Base-by-base conservation (phyloP, 176 grass and related monocot genomes). In the Carex cristatella region DNA sequence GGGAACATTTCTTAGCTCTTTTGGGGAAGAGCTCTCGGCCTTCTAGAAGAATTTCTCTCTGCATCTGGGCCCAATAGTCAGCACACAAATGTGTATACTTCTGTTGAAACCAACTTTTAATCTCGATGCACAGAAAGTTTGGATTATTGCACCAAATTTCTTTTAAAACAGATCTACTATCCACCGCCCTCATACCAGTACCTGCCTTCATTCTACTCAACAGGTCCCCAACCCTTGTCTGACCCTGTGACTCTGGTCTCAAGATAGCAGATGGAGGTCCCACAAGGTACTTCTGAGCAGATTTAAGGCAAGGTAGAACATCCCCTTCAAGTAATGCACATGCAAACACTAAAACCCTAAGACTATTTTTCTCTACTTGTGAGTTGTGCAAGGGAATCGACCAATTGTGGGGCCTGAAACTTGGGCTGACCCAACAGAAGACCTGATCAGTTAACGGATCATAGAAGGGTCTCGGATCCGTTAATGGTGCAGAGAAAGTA, bases 391-490 rank as follows among this genome's bases (percentile, higher is more conserved):
- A 85, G 6, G 88, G 93, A 76, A 99, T 87, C 55, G 91, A 71
- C 93, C 96, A 99, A 59, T 95, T 99, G 80, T 99, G 93, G 14
- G 61, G 84, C 59, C 91, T 87, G 88, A 94, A 99, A 84, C 84
- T 80, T 5, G 91, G 87, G 83, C 85, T 99, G 65, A 99, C 90
- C 80, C 94, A 99, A 83, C 88, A 92, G 80, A 91, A 92, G 14
- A 99, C 85, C 76, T 91, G 85, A 46, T 97, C 86, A 83, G 77
- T 85, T 28, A 88, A 60, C 53, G 93, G 93, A 59, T 95, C 88
- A 19, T 95, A 95, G 73, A 89, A 94, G 18, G 96, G 93, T 89
- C 86, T 95, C 2, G 93, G 93, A 78, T 99, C 90, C 44, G 81
- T 89, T 87, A 94, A 86, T 12, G 91, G 93, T 9, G 88, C 85